phyloP scores from a whole-genome alignment of 805 yeast genomes.

The Hanseniaspora occidentalis region DNA sequence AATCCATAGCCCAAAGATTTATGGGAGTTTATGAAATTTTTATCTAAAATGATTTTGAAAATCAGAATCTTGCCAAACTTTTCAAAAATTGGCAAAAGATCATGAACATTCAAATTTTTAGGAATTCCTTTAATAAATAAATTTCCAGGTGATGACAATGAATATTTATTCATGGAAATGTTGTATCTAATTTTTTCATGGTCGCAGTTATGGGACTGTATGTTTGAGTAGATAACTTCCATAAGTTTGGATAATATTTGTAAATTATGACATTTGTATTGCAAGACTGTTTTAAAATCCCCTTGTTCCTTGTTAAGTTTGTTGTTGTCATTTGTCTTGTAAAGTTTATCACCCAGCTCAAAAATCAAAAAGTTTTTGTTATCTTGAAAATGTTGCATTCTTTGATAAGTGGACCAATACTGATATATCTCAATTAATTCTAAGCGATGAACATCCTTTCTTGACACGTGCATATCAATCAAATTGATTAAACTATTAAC shows the following conservation, averaged over 20 bases:
- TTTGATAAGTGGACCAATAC: conserved; percentile 14
- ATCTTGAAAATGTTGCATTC: conserved; percentile 14
- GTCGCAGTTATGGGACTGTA: conserved; percentile 8
- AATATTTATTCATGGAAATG: conserved; percentile 17
- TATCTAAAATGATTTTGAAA: conserved; percentile 31
- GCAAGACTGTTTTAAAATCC: no score
- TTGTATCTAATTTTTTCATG: conserved; percentile 13
- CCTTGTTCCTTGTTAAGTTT: no score
- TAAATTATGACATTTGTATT: not conserved
- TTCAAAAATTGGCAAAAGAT: conserved; percentile 26
- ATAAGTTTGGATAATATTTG: conserved; percentile 12
- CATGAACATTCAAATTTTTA: conserved; percentile 26
- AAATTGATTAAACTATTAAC: conserved; percentile 2
- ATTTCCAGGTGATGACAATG: conserved; percentile 42
- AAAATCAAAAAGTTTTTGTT: conserved; percentile 13
- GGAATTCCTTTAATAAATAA: conserved; percentile 41
- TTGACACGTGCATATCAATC: conserved; percentile 8
- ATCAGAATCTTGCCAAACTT: conserved; percentile 32
- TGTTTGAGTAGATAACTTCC: no score
- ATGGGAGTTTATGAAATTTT: no score
- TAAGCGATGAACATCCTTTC: conserved; percentile 14
- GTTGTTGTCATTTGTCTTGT: no score
- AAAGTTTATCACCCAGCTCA: conserved; percentile 13
- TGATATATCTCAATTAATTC: conserved; percentile 20
- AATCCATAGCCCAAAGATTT: conserved; percentile 46